Evolutionary conservation across 805 yeast species (phyloP), one percentile per base, ranked within the genome.

Genomic region (Suhomyces prunicola): DNA sequence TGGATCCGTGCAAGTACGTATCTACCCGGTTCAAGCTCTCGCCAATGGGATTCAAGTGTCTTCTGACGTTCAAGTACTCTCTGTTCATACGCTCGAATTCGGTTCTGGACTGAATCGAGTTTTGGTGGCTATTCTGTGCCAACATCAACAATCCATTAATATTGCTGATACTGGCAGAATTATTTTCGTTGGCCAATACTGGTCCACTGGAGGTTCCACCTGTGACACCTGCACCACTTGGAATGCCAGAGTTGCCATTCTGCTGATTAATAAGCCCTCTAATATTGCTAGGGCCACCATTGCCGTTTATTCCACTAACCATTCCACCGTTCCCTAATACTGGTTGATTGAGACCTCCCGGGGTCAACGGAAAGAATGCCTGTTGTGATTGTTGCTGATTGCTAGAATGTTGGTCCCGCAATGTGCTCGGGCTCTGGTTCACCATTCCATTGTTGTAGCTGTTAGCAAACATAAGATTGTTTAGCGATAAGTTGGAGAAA

Each of bases 11-110:
- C 50, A 56, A 42, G 48, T 52, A 58, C 41, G 60, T 60, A 45
- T 74, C 75, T 4, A 81, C 61, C 55, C 94, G 71, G 44, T 78
- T 74, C 29, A 89, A 66, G 2, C 90, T 80, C 47, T 83, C 87
- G 5, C 81, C 79, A 2, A 88, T 70, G 1, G 97, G 96, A 58
- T 89, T 89, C 40, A 73, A 71, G 66, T 85, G 82, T 54, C 94
- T 75, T 62, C 91, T 72, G 0, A 87, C 85, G 58, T 81, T 86
- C 44, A 84, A 72, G 57, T 84, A 87, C 62, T 89, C 96, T 55
- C 92, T 76, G 12, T 91, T 82, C 31, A 88, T 78, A 55, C 89
- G 77, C 65, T 90, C 96, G 62, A 84, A 87, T 63, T 88, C 94
- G n/a, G 90, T 79, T 58, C 89, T 78, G 6, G 82, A 77, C 55